Percentiles rank a stretch among this genome's conserved stretches.
phyloP scores from a whole-genome alignment of 2,329 filamentous ascomycete species.

The Fusarium sp. region DNA sequence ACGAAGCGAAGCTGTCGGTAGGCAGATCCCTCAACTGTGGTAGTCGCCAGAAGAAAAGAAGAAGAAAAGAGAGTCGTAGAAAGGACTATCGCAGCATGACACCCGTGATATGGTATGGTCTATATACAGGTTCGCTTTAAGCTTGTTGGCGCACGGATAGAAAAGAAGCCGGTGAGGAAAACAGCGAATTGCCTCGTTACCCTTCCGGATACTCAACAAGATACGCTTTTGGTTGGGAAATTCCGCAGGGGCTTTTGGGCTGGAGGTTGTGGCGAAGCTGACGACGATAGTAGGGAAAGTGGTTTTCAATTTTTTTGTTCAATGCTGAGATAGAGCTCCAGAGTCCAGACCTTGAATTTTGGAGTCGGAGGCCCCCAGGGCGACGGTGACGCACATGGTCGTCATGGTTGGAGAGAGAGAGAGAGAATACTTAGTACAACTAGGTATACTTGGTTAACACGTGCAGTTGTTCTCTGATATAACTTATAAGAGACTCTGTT shows the following conservation, averaged over 20 bases:
- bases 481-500: neutral
- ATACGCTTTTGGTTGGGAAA: slow-evolving; percentile 14
- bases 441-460: slow-evolving; percentile 29
- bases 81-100: slow-evolving; percentile 39
- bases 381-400: slow-evolving; percentile 52
- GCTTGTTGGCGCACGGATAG: slow-evolving; percentile 18
- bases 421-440: neutral
- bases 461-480: slow-evolving; percentile 23
- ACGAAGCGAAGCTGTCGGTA: neutral
- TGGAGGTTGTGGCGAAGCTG: slow-evolving; percentile 46
- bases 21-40: neutral
- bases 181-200: slow-evolving; percentile 17
- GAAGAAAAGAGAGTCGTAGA: slow-evolving; percentile 10
- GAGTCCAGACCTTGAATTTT: slow-evolving; percentile 7
- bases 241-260: slow-evolving; percentile 6
- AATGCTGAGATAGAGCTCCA: slow-evolving; percentile 4
- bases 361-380: slow-evolving; percentile 39
- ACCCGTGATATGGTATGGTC: slow-evolving; percentile 4
- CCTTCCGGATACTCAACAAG: slow-evolving; percentile 14
- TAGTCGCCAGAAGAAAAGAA: neutral
- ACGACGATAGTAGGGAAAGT: slow-evolving; percentile 37
- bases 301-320: slow-evolving; percentile 9
- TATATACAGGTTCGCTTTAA: slow-evolving; percentile 9
- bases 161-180: slow-evolving; percentile 25
- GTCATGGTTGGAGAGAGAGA: slow-evolving; percentile 47